These are phyloP conservation scores for Nymphaea colorata DNA, from an alignment of 164 flowering plant species.

Conservation along the genomic window DNA sequence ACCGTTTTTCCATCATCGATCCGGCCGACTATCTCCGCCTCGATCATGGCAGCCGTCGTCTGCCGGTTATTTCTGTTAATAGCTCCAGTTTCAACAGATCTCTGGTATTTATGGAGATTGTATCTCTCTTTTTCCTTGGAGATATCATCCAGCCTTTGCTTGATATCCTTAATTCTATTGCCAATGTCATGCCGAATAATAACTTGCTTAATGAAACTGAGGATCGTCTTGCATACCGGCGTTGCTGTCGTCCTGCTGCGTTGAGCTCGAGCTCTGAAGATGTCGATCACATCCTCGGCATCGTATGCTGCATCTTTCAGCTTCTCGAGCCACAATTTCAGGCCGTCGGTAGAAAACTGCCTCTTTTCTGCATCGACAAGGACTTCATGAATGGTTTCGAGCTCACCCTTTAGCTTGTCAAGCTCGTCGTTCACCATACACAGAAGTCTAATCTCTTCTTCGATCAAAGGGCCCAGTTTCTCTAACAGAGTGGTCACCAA, in stretches of 20 bases:
- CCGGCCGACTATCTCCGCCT: constrained; percentile 3
- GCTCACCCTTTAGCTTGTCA: background rate
- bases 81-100: background rate
- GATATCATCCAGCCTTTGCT: constrained; percentile 1
- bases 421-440: background rate
- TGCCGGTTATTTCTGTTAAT: background rate
- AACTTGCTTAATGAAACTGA: background rate
- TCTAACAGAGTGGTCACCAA: background rate
- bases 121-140: background rate
- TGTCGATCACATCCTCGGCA: constrained; percentile 10
- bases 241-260: background rate
- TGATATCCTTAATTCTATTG: constrained; percentile 2
- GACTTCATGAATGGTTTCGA: background rate
- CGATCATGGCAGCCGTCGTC: background rate
- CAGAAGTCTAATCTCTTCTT: background rate
- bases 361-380: constrained; percentile 8
- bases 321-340: constrained; percentile 6
- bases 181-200: background rate
- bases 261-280: background rate
- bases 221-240: background rate
- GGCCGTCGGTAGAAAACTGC: constrained; percentile 1
- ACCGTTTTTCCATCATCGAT: constrained; percentile 1
- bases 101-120: background rate
- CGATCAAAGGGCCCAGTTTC: background rate
- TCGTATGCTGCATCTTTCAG: constrained; percentile 11